A percentile compares a stretch with the other conserved stretches of the same genome.
Evolutionary conservation across 805 yeast genomes (phyloP).

Genomic region (Saccharomycopsis schoenii): DNA sequence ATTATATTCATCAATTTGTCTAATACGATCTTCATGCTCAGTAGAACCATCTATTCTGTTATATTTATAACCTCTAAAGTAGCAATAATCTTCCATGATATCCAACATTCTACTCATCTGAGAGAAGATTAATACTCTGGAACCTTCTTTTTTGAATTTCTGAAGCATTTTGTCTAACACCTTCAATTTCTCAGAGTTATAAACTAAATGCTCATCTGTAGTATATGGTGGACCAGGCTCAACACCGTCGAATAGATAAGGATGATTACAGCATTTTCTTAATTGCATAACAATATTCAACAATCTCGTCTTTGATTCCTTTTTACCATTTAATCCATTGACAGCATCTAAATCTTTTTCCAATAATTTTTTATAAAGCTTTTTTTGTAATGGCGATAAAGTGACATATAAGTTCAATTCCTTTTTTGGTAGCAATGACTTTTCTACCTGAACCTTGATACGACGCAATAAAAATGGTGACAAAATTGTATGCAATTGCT

Average conservation of each 20-base stretch:
- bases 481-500: constrained; percentile 65
- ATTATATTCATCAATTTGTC: constrained; percentile 70
- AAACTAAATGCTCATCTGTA: constrained; percentile 74
- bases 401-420: constrained; percentile 66
- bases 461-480: constrained; percentile 70
- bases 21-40: constrained; percentile 65
- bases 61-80: constrained; percentile 56
- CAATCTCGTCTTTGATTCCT: constrained; percentile 66
- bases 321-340: constrained; percentile 68
- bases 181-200: constrained; percentile 60
- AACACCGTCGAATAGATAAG: constrained; percentile 77
- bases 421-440: constrained; percentile 62
- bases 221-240: constrained; percentile 87
- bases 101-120: constrained; percentile 81
- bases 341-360: constrained; percentile 81
- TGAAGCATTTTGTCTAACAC: constrained; percentile 59
- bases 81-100: constrained; percentile 70
- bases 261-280: constrained; percentile 80
- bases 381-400: constrained; percentile 71
- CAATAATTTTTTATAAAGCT: constrained; percentile 65
- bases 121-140: constrained; percentile 68
- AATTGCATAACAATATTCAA: constrained; percentile 78
- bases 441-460: constrained; percentile 74
- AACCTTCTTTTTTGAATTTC: constrained; percentile 56
- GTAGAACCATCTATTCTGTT: constrained; percentile 82